Percentiles rank a stretch among this genome's conserved stretches.
Evolutionary conservation across 2,329 filamentous ascomycete species (phyloP).

Genomic region (Xylariales sp.): DNA sequence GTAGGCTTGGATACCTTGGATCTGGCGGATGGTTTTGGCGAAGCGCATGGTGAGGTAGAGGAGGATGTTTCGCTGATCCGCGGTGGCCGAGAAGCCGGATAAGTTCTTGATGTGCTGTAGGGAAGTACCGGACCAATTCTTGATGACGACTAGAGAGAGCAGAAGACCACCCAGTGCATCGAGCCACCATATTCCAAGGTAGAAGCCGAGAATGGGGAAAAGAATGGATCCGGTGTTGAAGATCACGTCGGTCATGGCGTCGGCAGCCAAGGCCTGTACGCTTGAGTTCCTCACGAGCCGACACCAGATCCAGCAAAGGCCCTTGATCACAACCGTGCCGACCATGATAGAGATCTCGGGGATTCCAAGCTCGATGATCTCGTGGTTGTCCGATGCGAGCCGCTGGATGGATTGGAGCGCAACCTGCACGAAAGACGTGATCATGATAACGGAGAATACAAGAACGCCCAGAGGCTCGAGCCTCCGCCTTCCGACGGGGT

Average conservation of each 20-base stretch:
- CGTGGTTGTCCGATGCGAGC: conserved; percentile 69
- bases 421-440: conserved; percentile 85
- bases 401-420: conserved; percentile 75
- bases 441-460: conserved; percentile 87
- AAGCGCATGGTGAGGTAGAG: conserved; percentile 95
- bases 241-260: conserved; percentile 78
- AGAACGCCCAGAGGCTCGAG: conserved; percentile 84
- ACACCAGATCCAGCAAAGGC: conserved; percentile 87
- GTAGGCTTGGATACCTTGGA: conserved; percentile 86
- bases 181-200: conserved; percentile 83
- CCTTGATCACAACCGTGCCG: conserved; percentile 83
- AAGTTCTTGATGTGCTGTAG: conserved; percentile 83
- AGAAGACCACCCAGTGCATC: conserved; percentile 82
- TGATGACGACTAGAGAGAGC: conserved; percentile 82
- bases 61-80: conserved; percentile 84
- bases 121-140: conserved; percentile 81
- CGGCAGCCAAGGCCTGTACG: conserved; percentile 78
- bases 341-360: conserved; percentile 85
- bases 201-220: conserved; percentile 85
- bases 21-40: conserved; percentile 85
- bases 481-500: conserved; percentile 80
- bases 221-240: conserved; percentile 92
- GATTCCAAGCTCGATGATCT: conserved; percentile 77
- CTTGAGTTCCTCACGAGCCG: conserved; percentile 86
- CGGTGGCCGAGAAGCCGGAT: conserved; percentile 80